phyloP scores from a whole-genome alignment of 2,329 filamentous ascomycete species.

The Ramichloridium luteum region DNA sequence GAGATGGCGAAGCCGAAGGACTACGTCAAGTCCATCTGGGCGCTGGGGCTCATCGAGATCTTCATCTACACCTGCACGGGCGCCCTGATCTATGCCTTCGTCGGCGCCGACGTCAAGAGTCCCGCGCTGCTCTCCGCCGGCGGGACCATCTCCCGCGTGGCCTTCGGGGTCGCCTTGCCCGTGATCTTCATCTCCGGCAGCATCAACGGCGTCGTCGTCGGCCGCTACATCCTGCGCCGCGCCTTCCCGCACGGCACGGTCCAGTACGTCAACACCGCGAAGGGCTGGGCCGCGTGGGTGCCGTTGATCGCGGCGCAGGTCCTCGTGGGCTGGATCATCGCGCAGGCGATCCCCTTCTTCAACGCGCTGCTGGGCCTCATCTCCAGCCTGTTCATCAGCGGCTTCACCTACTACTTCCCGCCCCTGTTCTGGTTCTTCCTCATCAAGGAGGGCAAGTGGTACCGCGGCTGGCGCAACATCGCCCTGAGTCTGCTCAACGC shows the following conservation, averaged over 20 bases:
- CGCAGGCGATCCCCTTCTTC: constrained; percentile 61
- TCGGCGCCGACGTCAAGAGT: constrained; percentile 47
- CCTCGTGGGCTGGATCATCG: constrained; percentile 55
- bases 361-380: constrained; percentile 57
- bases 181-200: constrained; percentile 64
- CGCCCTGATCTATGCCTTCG: constrained; percentile 56
- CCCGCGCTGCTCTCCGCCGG: constrained; percentile 56
- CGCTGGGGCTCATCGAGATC: constrained; percentile 51
- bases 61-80: constrained; percentile 54
- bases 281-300: constrained; percentile 47
- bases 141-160: constrained; percentile 46
- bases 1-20: constrained; percentile 53
- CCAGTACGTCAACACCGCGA: constrained; percentile 30
- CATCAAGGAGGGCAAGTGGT: constrained; percentile 36
- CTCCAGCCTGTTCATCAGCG: constrained; percentile 50
- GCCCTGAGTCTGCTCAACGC: constrained; percentile 34
- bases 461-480: constrained; percentile 35
- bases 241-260: constrained; percentile 45
- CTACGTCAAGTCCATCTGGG: constrained; percentile 46
- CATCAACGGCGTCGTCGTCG: constrained; percentile 47
- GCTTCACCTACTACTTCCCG: constrained; percentile 42
- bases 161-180: constrained; percentile 58
- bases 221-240: constrained; percentile 50
- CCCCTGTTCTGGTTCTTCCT: constrained; percentile 33
- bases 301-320: constrained; percentile 46